These are phyloP conservation scores for Tuber magnatum DNA, from an alignment of 495 filamentous ascomycete genomes.

Conservation along the genomic window DNA sequence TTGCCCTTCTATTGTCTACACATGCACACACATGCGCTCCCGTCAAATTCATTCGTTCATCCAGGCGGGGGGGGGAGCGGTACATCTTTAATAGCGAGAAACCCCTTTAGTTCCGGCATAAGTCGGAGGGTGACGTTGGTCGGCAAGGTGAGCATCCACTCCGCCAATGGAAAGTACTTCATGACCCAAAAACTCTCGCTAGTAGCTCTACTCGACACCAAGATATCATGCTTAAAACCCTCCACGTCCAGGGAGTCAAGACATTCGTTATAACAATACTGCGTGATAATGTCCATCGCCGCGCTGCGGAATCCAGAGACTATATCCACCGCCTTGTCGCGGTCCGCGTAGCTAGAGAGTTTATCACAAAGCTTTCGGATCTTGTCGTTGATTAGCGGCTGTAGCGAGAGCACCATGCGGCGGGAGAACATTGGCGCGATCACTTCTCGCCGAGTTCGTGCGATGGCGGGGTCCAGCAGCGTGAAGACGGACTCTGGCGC, in stretches of 20 bases:
- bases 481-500: slow-evolving; percentile 43
- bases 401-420: slow-evolving; percentile 38
- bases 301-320: slow-evolving; percentile 43
- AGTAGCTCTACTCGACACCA: slow-evolving; percentile 39
- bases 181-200: slow-evolving; percentile 30
- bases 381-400: slow-evolving; percentile 43
- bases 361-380: slow-evolving; percentile 38
- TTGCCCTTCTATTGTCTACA: slow-evolving; percentile 28
- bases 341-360: slow-evolving; percentile 20
- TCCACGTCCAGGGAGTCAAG: slow-evolving; percentile 41
- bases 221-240: slow-evolving; percentile 41
- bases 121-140: slow-evolving; percentile 35
- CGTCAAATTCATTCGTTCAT: neutral
- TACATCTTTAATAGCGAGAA: neutral
- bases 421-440: slow-evolving; percentile 44
- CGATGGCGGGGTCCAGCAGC: slow-evolving; percentile 39
- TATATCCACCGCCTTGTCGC: slow-evolving; percentile 32
- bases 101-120: slow-evolving; percentile 24
- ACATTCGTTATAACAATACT: slow-evolving; percentile 42
- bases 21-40: neutral
- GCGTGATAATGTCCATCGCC: slow-evolving; percentile 44
- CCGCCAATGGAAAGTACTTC: slow-evolving; percentile 41
- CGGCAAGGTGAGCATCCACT: slow-evolving; percentile 40
- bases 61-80: neutral
- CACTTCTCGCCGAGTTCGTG: slow-evolving; percentile 43